Base-by-base conservation (phyloP, 371 early-diverging fungal genomes). In the Basidiobolus heterosporus region DNA sequence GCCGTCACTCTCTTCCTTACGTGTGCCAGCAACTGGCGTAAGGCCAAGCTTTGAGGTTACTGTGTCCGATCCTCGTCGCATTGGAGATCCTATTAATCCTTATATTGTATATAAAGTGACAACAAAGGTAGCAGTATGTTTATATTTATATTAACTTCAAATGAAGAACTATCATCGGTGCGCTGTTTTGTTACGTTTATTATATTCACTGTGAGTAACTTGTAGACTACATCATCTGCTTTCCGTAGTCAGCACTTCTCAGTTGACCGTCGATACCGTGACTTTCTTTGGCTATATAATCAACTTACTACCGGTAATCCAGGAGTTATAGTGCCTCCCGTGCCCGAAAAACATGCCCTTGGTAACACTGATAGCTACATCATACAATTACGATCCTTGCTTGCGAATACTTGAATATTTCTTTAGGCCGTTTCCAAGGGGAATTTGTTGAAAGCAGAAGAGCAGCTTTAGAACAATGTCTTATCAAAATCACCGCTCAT, bases 211-310 rank as follows among this genome's bases (percentile, higher is more conserved):
- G 22, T 14, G 1, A 30, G 13, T 5, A 22, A 15, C 43, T 49
- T 38, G 7, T 62, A 82, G 82, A 90, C 88, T 37, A 77, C 76
- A 46, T 77, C 75, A 17, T 72, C 80, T n/a, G 70, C 64, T 0
- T 91, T 78, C 64, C 71, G 78, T 36, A 71, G 78, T 35, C 55
- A 66, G 15, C 87, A 88, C 23, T 78, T 83, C 55, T 65, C 73
- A 13, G 95, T 92, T 20, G 75, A 75, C 13, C 72, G 96, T 48
- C 63, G 96, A 15, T 96, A 87, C 59, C 67, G 85, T 11, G 96
- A 96, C 62, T 96, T 96, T 63, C 63, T 89, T 47, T 93, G 94
- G 94, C 77, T 96, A 20, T 83, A 82, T 55, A 76, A 80, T 51
- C 88, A 86, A 58, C 75, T 96, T 16, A 72, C 76, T 0, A 54